Percentiles rank a stretch among this genome's conserved stretches.
Evolutionary conservation across 306 rosid species (phyloP).

Genomic region (Mimosa bimucronata): DNA sequence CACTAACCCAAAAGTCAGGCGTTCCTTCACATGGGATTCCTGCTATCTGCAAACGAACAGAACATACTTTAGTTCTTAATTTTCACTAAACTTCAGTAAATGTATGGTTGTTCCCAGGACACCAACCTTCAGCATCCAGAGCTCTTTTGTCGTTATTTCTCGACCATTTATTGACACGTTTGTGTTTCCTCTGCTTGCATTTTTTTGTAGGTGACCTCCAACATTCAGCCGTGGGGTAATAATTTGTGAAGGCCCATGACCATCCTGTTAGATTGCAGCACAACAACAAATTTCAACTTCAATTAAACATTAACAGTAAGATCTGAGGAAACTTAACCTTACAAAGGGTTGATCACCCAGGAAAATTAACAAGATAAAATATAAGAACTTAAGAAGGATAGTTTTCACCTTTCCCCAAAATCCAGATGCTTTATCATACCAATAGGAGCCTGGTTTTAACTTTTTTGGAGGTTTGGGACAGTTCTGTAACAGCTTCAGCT

Average conservation of each 20-base stretch:
- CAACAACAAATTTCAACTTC: constrained; percentile 32
- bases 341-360: not conserved
- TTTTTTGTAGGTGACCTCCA: constrained; percentile 53
- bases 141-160: constrained; percentile 64
- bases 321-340: not conserved
- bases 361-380: not conserved
- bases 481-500: constrained; percentile 45
- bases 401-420: constrained; percentile 86
- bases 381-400: constrained; percentile 27
- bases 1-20: constrained; percentile 69
- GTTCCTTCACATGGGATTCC: constrained; percentile 83
- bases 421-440: constrained; percentile 89
- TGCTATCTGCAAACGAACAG: constrained; percentile 59
- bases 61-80: constrained; percentile 5
- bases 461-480: constrained; percentile 66
- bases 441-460: constrained; percentile 73
- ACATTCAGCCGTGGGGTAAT: constrained; percentile 60
- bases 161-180: constrained; percentile 59
- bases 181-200: constrained; percentile 80
- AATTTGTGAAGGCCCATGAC: constrained; percentile 59
- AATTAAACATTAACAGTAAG: not conserved
- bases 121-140: constrained; percentile 59
- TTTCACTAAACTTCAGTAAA: constrained; percentile 12
- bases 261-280: constrained; percentile 55
- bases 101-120: not conserved